phyloP scores from a whole-genome alignment of 768 basidiomycete genomes.

The Gloeophyllum trabeum region DNA sequence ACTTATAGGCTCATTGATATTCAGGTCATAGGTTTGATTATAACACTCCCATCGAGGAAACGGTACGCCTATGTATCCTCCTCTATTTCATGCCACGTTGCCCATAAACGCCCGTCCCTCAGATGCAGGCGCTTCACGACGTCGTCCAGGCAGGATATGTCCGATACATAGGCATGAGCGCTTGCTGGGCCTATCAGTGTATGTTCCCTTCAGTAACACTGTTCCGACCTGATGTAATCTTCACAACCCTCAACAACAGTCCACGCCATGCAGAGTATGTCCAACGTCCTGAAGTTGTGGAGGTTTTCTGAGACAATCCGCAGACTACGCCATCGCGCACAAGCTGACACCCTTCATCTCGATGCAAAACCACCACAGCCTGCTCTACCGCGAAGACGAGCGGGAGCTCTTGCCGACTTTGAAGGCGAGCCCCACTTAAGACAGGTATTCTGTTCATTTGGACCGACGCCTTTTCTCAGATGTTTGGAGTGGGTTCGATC shows the following conservation, averaged over 20 bases:
- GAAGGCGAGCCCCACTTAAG: conserved; percentile 11
- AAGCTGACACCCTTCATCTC: conserved; percentile 42
- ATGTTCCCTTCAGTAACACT: conserved; percentile 1
- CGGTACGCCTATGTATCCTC: neutral
- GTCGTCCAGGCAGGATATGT: conserved; percentile 24
- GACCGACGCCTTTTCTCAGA: conserved; percentile 5
- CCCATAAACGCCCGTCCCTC: neutral
- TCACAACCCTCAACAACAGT: conserved; percentile 4
- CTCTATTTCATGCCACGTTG: neutral
- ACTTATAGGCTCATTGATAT: neutral
- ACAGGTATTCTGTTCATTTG: neutral
- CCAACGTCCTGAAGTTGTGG: too few species aligned
- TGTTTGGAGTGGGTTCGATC: conserved; percentile 19
- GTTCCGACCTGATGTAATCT: too few species aligned
- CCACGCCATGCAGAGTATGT: conserved; percentile 14
- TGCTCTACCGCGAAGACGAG: conserved; percentile 52
- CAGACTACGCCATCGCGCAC: conserved; percentile 30
- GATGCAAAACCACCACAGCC: conserved; percentile 52
- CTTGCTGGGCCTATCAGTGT: conserved; percentile 14
- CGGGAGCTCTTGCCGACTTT: conserved; percentile 43
- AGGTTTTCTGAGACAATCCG: neutral
- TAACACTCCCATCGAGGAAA: conserved; percentile 23
- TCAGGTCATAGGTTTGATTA: conserved; percentile 19
- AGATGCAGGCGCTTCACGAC: conserved; percentile 26
- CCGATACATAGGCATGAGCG: conserved; percentile 17